Evolutionary conservation across 2,329 filamentous ascomycete species (phyloP).

Genomic region (Ascochyta clinopodiicola): DNA sequence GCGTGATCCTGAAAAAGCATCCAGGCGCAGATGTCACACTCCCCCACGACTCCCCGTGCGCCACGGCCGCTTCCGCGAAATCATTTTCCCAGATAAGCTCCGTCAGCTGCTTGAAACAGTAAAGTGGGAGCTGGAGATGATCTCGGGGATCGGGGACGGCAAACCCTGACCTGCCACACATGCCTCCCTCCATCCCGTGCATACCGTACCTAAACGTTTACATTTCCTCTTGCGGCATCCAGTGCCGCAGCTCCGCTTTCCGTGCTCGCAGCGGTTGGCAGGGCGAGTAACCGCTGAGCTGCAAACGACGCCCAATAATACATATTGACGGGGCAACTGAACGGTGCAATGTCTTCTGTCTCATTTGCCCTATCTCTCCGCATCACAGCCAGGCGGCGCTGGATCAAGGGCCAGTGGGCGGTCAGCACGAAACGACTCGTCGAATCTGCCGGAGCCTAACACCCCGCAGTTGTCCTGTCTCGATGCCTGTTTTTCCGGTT

Average conservation of each 20-base stretch:
- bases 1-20: conserved; percentile 15
- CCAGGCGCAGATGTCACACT: conserved; percentile 7
- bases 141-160: conserved; percentile 11
- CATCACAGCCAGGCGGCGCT: conserved; percentile 10
- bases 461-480: conserved; percentile 9
- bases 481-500: conserved; percentile 11
- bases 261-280: conserved; percentile 7
- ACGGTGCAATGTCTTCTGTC: conserved; percentile 13
- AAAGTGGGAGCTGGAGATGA: conserved; percentile 14
- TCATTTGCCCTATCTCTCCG: conserved; percentile 10
- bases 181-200: conserved; percentile 10
- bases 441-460: conserved; percentile 21
- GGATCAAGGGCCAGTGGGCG: conserved; percentile 4
- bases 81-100: conserved; percentile 5
- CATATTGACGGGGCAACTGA: conserved; percentile 7
- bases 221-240: conserved; percentile 12
- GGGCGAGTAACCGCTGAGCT: conserved; percentile 1
- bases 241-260: conserved; percentile 1
- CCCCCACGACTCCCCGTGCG: conserved; percentile 11
- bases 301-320: conserved; percentile 3
- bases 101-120: conserved; percentile 5
- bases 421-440: conserved; percentile 29
- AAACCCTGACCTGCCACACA: conserved; percentile 4
- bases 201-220: conserved; percentile 14
- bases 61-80: conserved; percentile 20